phyloP scores from a whole-genome alignment of 495 filamentous ascomycete genomes.

The Aspergillus olivimuriae region DNA sequence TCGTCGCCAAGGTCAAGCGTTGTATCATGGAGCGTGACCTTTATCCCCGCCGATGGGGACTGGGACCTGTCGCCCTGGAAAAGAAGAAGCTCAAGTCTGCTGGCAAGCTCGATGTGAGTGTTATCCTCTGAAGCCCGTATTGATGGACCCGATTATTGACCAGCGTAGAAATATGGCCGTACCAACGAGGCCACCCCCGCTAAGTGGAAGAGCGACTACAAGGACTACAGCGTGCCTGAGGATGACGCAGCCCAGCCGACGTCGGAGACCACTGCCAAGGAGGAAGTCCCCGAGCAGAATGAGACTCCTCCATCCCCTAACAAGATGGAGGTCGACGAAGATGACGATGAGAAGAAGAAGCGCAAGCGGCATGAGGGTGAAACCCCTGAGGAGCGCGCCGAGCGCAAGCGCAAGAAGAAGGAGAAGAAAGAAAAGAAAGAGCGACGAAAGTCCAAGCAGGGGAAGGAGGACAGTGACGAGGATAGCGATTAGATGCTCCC shows the following conservation, averaged over 20 bases:
- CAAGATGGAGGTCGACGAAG: conserved; percentile 38
- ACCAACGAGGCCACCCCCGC: conserved; percentile 86
- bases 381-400: conserved; percentile 67
- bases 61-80: conserved; percentile 82
- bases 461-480: conserved; percentile 45
- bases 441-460: conserved; percentile 56
- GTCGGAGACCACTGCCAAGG: conserved; percentile 32
- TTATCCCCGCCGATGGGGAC: conserved; percentile 91
- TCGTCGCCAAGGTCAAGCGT: conserved; percentile 95
- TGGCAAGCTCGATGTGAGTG: conserved; percentile 82
- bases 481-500: conserved; percentile 46
- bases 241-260: conserved; percentile 35
- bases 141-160: too few relatives aligned
- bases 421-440: conserved; percentile 68
- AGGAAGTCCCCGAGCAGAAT: conserved; percentile 30
- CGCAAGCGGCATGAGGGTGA: conserved; percentile 78
- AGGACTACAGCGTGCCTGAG: conserved; percentile 66
- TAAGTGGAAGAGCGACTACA: conserved; percentile 85
- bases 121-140: neutral
- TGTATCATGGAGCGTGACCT: conserved; percentile 98
- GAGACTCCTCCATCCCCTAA: conserved; percentile 26
- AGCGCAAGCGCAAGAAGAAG: conserved; percentile 71
- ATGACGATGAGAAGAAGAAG: conserved; percentile 57
- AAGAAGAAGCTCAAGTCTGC: conserved; percentile 99
- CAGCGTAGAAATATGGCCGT: conserved; percentile 80